Evolutionary conservation across 1,284 basidiomycete species (phyloP).

Genomic region (Cutaneotrichosporon sp.): DNA sequence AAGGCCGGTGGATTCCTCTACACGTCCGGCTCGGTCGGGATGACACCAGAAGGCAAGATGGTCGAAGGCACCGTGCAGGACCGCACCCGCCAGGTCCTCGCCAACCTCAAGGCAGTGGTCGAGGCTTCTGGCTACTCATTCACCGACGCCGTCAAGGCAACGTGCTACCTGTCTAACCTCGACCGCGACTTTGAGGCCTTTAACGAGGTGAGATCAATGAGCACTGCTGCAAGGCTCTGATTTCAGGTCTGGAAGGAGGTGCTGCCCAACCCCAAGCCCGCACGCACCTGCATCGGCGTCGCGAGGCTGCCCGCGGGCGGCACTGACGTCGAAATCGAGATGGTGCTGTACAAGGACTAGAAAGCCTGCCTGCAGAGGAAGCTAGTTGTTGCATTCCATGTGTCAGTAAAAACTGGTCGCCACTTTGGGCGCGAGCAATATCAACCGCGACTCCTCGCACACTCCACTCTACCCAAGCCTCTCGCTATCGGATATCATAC

Average conservation of each 20-base stretch:
- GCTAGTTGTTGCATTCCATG: too few species aligned
- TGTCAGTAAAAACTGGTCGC: too few species aligned
- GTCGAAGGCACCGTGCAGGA: constrained; percentile 41
- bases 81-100: constrained; percentile 39
- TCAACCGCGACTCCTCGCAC: too few species aligned
- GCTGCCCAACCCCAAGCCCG: constrained; percentile 54
- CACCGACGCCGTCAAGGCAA: constrained; percentile 40
- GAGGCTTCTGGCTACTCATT: constrained; percentile 33
- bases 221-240: too few species aligned
- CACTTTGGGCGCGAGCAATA: too few species aligned
- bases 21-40: constrained; percentile 40
- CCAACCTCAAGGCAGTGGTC: constrained; percentile 41
- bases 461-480: too few species aligned
- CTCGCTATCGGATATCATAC: too few species aligned
- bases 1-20: constrained; percentile 41
- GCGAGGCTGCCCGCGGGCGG: constrained; percentile 56
- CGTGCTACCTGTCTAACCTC: constrained; percentile 42
- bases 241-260: constrained; percentile 30
- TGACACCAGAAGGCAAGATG: constrained; percentile 40
- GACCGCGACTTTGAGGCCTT: constrained; percentile 35
- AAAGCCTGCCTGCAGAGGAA: too few species aligned
- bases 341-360: constrained; percentile 52
- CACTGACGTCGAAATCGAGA: constrained; percentile 64
- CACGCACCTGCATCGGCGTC: constrained; percentile 63
- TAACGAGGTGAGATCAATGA: constrained; percentile 40